A percentile compares a stretch with the other conserved stretches of the same genome.
phyloP scores from a whole-genome alignment of 148 eudicot species.

The Silene uniflora region DNA sequence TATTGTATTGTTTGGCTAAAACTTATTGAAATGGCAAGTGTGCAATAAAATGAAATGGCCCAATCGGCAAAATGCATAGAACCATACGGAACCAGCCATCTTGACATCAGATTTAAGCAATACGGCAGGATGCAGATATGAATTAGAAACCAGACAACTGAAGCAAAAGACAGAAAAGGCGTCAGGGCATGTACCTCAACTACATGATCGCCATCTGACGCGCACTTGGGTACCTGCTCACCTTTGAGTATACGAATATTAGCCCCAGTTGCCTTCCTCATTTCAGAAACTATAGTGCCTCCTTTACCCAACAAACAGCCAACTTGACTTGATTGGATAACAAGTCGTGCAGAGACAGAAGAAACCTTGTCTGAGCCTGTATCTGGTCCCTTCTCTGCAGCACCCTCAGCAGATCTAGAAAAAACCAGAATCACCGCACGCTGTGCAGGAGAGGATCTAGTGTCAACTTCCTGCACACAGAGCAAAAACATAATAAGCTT shows the following conservation, averaged over 20 bases:
- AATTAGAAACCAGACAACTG: background rate
- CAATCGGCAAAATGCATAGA: background rate
- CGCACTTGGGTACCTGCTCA: slow-evolving; percentile 57
- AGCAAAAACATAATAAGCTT: slow-evolving; percentile 4
- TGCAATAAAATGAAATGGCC: background rate
- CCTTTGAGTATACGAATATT: slow-evolving; percentile 44
- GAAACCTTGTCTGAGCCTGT: slow-evolving; percentile 32
- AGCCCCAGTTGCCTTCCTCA: slow-evolving; percentile 71
- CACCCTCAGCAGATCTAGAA: slow-evolving; percentile 42
- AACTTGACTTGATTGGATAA: slow-evolving; percentile 48
- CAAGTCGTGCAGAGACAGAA: slow-evolving; percentile 44
- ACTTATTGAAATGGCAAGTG: background rate
- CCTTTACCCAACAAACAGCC: slow-evolving; percentile 81
- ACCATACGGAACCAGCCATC: background rate
- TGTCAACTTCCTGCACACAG: slow-evolving; percentile 41
- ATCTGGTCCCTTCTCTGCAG: slow-evolving; percentile 41
- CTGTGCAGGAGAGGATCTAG: slow-evolving; percentile 62
- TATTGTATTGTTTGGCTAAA: background rate
- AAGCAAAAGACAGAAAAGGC: background rate
- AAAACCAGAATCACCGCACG: slow-evolving; percentile 61
- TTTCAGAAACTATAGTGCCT: slow-evolving; percentile 61
- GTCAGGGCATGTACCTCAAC: slow-evolving; percentile 49
- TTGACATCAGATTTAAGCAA: background rate
- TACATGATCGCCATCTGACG: slow-evolving; percentile 49
- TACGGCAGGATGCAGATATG: background rate